Base-by-base conservation (phyloP, 2,329 filamentous ascomycete species). In the Scleromitrula shiraiana region DNA sequence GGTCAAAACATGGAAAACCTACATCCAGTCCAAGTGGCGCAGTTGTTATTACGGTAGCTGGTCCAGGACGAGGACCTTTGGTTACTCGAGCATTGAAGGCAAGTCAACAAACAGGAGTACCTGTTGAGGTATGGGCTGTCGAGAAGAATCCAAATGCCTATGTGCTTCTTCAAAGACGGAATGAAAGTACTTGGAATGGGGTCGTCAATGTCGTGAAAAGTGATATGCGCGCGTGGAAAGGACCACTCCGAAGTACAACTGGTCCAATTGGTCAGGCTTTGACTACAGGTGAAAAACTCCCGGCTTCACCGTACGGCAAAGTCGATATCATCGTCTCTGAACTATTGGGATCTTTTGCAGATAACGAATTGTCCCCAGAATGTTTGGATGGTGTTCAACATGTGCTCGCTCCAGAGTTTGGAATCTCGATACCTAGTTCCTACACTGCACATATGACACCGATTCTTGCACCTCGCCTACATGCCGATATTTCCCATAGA, bases 111-210 rank as follows among this genome's bases (percentile, higher is more conserved):
- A 85, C 88, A 1, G 83, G 83, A 2, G 83, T 96, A 3, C 73
- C 80, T 17, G 85, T 97, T 42, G 82, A 90, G 57, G 77, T 94
- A 38, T 97, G 89, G 82, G 93, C 88, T 0, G 80, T 98, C 3
- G 93, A 98, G 68, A 98, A 98, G 75, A 98, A 98, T 67, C 93
- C 88, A 4, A 97, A 98, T 62, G 93, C 93, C 0, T 97, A 91
- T 64, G 90, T 98, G 6, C 82, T 96, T 56, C 78, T 98, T 2
- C 81, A 95, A 53, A 78, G 87, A 20, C 88, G 94, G 62, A 97
- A 97, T 62, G 75, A 83, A 54, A 78, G 76, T 15, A 75, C 81
- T n/a, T 98, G 93, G 93, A 76, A 73, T 49, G 80, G 82, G 19
- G 77, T 76, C 45, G 91, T 96, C 17, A 90, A 83, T 2, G 79